These are phyloP conservation scores for Nicotiana obtusifolia DNA, from an alignment of 257 asterid genomes.

Conservation along the genomic window DNA sequence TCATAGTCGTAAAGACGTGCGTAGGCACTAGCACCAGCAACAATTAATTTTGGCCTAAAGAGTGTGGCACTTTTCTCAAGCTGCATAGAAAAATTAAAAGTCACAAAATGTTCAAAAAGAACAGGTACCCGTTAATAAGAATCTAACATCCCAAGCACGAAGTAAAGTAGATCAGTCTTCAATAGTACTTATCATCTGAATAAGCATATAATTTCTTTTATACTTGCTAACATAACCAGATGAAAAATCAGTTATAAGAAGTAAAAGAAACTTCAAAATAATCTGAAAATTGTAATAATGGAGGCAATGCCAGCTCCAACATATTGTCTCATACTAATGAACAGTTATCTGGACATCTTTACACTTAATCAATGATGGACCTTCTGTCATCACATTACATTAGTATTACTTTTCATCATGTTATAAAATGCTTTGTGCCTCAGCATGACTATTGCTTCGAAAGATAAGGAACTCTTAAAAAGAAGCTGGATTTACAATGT, in stretches of 20 bases:
- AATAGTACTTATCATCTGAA: not conserved
- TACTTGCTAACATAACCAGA: not conserved
- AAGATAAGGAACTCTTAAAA: not conserved
- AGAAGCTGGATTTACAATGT: not conserved
- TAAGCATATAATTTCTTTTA: not conserved
- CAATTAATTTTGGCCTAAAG: conserved; percentile 86
- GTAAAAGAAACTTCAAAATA: not conserved
- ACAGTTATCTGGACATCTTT: not conserved
- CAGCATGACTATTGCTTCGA: not conserved
- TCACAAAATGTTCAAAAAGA: not conserved
- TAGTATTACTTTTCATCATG: not conserved
- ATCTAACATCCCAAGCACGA: not conserved
- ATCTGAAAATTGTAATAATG: not conserved
- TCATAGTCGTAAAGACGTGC: conserved; percentile 91
- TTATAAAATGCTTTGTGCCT: not conserved
- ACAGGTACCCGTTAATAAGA: not conserved
- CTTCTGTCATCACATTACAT: not conserved
- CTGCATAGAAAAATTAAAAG: conserved; percentile 27
- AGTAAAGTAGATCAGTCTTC: not conserved
- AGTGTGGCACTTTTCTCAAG: conserved; percentile 91
- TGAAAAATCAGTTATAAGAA: not conserved
- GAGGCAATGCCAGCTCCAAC: conserved; percentile 1
- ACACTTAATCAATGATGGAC: not conserved
- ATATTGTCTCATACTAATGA: not conserved
- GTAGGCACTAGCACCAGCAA: conserved; percentile 98